Evolutionary conservation across 768 basidiomycete genomes (phyloP).

Genomic region (Cubamyces sp.): DNA sequence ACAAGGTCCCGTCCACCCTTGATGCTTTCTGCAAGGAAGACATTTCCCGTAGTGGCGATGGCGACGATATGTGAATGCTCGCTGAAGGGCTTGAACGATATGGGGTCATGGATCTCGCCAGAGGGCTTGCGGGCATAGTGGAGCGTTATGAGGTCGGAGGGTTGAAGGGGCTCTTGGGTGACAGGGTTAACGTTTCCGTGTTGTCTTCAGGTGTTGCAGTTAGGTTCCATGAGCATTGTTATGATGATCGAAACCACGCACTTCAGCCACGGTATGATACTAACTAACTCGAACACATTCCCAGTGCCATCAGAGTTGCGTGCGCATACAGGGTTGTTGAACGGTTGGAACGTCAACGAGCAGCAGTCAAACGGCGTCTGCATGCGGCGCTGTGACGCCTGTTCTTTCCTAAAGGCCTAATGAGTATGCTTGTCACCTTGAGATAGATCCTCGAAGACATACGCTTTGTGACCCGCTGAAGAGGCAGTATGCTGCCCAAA

Average conservation of each 20-base stretch:
- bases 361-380: slow-evolving; percentile 89
- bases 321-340: slow-evolving; percentile 86
- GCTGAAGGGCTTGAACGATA: slow-evolving; percentile 96
- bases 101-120: slow-evolving; percentile 91
- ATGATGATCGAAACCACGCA: slow-evolving; percentile 38
- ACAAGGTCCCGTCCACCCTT: slow-evolving; percentile 88
- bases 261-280: slow-evolving; percentile 96
- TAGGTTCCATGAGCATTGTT: background rate
- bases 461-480: slow-evolving; percentile 75
- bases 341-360: slow-evolving; percentile 88
- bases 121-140: slow-evolving; percentile 84
- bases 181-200: slow-evolving; percentile 82
- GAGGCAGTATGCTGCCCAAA: slow-evolving; percentile 80
- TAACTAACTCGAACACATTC: slow-evolving; percentile 84
- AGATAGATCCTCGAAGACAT: slow-evolving; percentile 30
- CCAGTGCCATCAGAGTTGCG: slow-evolving; percentile 82
- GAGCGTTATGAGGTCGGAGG: slow-evolving; percentile 76
- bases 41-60: slow-evolving; percentile 88
- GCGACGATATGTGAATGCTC: slow-evolving; percentile 96
- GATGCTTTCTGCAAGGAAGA: slow-evolving; percentile 90
- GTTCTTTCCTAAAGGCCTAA: slow-evolving; percentile 54
- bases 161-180: slow-evolving; percentile 70
- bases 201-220: slow-evolving; percentile 52
- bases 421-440: background rate
- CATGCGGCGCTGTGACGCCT: slow-evolving; percentile 65